phyloP scores from a whole-genome alignment of 2,329 filamentous ascomycete species.

The Botrytis cinerea region DNA sequence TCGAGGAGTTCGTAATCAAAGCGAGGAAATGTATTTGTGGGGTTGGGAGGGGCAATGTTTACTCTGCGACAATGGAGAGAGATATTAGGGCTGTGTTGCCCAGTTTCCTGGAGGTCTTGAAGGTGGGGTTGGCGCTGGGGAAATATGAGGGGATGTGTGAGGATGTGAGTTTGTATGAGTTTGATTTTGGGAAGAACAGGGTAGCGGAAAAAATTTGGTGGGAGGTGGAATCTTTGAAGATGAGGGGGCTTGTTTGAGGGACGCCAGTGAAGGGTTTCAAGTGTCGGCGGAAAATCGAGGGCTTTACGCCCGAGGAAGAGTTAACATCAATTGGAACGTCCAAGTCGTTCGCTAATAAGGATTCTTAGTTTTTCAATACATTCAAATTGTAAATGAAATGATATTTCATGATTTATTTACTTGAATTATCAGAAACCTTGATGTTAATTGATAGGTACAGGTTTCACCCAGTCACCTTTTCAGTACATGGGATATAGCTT shows the following conservation, averaged over 20 bases:
- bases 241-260: background rate
- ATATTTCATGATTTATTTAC: background rate
- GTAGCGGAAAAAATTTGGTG: background rate
- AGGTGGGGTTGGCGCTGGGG: background rate
- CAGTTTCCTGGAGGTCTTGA: background rate
- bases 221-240: background rate
- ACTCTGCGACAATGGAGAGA: background rate
- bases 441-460: background rate
- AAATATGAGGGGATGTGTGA: background rate
- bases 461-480: background rate
- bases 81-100: background rate
- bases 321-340: background rate
- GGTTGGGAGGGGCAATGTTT: conserved; percentile 4
- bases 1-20: background rate
- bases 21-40: background rate
- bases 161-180: background rate
- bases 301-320: background rate
- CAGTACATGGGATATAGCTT: background rate
- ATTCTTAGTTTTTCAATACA: rapidly evolving
- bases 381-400: background rate
- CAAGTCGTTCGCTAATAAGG: rapidly evolving
- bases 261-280: background rate
- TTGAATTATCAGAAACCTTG: background rate
- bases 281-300: rapidly evolving
- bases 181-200: background rate